These are phyloP conservation scores for Zasmidium angulare DNA, from an alignment of 2,329 filamentous ascomycete species.

Conservation along the genomic window DNA sequence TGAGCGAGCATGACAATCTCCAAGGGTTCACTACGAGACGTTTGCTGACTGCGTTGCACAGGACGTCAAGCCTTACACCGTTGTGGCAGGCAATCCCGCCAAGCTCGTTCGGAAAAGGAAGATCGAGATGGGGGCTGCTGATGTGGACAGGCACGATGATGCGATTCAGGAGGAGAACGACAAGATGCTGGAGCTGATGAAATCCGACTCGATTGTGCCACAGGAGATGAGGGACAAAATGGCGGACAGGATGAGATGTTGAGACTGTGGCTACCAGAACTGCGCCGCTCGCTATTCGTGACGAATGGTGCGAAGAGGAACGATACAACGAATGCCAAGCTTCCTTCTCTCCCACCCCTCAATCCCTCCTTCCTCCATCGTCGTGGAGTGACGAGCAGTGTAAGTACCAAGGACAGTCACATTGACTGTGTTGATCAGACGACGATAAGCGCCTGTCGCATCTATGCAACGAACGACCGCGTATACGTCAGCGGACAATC, in stretches of 20 bases:
- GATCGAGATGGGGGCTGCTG: conserved; percentile 23
- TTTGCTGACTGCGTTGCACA: conserved; percentile 20
- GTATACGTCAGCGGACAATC: no score
- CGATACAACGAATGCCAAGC: no score
- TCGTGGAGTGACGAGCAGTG: no score
- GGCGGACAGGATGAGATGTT: not conserved
- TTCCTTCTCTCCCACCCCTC: no score
- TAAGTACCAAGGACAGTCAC: no score
- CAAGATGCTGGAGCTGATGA: conserved; percentile 18
- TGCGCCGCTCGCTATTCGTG: no score
- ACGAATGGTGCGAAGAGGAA: no score
- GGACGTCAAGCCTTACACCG: conserved; percentile 48
- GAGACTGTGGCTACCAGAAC: no score
- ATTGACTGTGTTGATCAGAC: no score
- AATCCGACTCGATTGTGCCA: not conserved
- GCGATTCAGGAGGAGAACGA: conserved; percentile 32
- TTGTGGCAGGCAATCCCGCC: conserved; percentile 49
- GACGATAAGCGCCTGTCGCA: no score
- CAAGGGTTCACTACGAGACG: conserved; percentile 1
- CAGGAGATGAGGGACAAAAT: not conserved
- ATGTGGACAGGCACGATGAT: conserved; percentile 23
- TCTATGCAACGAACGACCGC: no score
- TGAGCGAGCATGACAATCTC: conserved; percentile 36
- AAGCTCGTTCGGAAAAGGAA: conserved; percentile 27
- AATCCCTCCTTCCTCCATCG: no score